Evolutionary conservation across 192 early-diverging fungal genomes (phyloP).

Genomic region (Mortierella antarctica): DNA sequence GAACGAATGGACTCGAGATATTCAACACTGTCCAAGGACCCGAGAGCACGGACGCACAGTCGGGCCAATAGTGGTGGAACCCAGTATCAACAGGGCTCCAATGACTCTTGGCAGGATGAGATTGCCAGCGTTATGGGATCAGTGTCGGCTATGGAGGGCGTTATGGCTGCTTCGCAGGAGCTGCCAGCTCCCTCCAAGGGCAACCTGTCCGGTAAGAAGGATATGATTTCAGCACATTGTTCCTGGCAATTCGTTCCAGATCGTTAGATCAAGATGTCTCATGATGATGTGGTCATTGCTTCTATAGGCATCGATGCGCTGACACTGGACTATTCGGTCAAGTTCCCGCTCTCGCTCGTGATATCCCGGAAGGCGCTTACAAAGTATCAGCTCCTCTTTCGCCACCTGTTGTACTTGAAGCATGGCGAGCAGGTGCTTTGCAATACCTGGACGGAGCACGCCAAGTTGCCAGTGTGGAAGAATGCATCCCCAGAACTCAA

Average conservation of each 20-base stretch:
- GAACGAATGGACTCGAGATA: conserved; percentile 22
- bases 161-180: conserved; percentile 13
- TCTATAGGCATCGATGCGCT: conserved; percentile 80
- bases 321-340: conserved; percentile 82
- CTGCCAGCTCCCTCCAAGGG: conserved; percentile 25
- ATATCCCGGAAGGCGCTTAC: conserved; percentile 84
- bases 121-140: background rate
- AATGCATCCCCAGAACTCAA: conserved; percentile 60
- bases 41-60: conserved; percentile 14
- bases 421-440: conserved; percentile 88
- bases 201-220: conserved; percentile 22
- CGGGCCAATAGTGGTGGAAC: conserved; percentile 23
- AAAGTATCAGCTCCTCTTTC: conserved; percentile 93
- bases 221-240: background rate
- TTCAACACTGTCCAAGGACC: conserved; percentile 6
- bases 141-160: conserved; percentile 25
- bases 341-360: conserved; percentile 91
- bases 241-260: background rate
- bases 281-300: background rate
- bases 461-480: conserved; percentile 61
- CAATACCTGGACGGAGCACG: conserved; percentile 79
- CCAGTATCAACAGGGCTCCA: background rate
- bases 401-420: conserved; percentile 89
- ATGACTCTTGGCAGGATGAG: conserved; percentile 45
- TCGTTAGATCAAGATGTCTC: background rate